Percentiles rank a stretch among this genome's conserved stretches.
Conservation (phyloP, 2,329 filamentous ascomycete species). For the Colletotrichum horii region DNA sequence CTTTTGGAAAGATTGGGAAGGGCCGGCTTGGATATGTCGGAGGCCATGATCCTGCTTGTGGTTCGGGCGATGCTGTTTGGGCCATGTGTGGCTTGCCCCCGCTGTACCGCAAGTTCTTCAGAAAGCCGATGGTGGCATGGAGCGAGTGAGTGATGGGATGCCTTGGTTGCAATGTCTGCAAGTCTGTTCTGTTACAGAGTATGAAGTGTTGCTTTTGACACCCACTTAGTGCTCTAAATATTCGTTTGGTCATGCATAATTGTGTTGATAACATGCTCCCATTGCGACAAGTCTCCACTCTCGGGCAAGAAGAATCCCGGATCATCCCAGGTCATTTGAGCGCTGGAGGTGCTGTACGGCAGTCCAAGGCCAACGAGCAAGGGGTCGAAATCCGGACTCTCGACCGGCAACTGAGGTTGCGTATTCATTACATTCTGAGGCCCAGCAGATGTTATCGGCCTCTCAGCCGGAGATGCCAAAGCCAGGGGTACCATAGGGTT, state of each 20-base stretch:
- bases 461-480: neutral
- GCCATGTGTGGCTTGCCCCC: neutral
- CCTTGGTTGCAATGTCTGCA: rapidly evolving
- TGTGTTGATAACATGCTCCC: constrained; percentile 15
- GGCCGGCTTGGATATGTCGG: neutral
- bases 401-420: neutral
- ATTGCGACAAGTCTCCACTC: constrained; percentile 5
- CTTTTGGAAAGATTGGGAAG: neutral
- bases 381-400: constrained; percentile 10
- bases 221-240: neutral
- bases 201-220: neutral
- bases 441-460: neutral
- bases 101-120: neutral
- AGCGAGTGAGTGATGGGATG: neutral
- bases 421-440: neutral
- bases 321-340: constrained; percentile 18
- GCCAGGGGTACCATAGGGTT: neutral
- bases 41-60: neutral
- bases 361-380: neutral
- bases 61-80: neutral
- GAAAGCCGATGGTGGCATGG: neutral
- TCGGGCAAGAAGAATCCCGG: constrained; percentile 4
- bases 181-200: rapidly evolving
- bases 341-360: constrained; percentile 13
- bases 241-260: constrained; percentile 13